Conservation (phyloP, 2,329 filamentous ascomycete genomes). For the Blastomyces parvus region DNA sequence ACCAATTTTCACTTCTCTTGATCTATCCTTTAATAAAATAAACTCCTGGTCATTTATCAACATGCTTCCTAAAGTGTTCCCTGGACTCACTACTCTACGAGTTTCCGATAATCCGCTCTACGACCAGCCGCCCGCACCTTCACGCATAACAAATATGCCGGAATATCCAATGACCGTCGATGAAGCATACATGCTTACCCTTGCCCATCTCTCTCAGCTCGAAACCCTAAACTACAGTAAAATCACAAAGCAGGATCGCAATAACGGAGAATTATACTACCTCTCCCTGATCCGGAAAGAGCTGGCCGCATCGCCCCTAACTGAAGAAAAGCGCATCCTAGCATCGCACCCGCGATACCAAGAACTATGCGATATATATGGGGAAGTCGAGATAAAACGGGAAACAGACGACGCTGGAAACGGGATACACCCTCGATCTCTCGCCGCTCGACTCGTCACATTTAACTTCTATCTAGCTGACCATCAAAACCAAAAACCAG, state of each 20-base stretch:
- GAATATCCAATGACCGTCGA: conserved; percentile 47
- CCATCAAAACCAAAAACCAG: background rate
- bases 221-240: conserved; percentile 50
- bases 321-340: conserved; percentile 47
- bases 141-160: conserved; percentile 31
- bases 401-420: conserved; percentile 28
- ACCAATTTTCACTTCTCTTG: conserved; percentile 52
- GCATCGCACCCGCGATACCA: conserved; percentile 59
- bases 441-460: conserved; percentile 66
- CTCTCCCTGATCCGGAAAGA: conserved; percentile 72
- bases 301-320: conserved; percentile 39
- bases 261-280: conserved; percentile 90
- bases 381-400: conserved; percentile 57
- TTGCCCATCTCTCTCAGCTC: conserved; percentile 62
- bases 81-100: conserved; percentile 63
- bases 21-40: conserved; percentile 64
- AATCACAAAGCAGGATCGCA: conserved; percentile 63
- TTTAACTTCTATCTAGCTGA: conserved; percentile 48
- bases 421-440: conserved; percentile 60
- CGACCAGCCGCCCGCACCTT: conserved; percentile 36
- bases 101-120: conserved; percentile 83
- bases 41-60: conserved; percentile 66
- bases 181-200: conserved; percentile 79
- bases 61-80: conserved; percentile 56
- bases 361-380: conserved; percentile 67